phyloP scores from a whole-genome alignment of 331 rosid genomes.

The Erythrophleum ivorense region DNA sequence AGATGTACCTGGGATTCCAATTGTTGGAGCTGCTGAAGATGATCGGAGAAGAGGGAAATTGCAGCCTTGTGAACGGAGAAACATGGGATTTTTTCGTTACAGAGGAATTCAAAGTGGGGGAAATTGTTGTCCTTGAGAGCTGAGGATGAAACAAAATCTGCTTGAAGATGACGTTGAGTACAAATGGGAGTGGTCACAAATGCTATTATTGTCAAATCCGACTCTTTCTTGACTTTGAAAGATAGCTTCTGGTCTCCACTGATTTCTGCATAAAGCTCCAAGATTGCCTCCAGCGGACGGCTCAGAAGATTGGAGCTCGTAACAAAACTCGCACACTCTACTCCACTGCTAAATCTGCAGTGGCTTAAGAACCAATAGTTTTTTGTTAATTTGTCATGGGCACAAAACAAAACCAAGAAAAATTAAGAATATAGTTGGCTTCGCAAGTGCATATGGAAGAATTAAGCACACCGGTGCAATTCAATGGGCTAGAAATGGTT shows the following conservation, averaged over 20 bases:
- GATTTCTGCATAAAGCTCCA: background rate
- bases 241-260: background rate
- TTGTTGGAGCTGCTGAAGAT: slow-evolving; percentile 11
- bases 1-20: slow-evolving; percentile 44
- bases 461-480: background rate
- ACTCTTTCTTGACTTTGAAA: slow-evolving; percentile 6
- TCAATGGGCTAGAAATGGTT: background rate
- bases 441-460: background rate
- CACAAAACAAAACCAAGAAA: background rate
- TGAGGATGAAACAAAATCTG: slow-evolving; percentile 44
- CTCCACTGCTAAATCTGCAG: slow-evolving; percentile 59
- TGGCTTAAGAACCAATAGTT: background rate
- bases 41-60: slow-evolving; percentile 35
- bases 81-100: slow-evolving; percentile 7
- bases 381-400: background rate
- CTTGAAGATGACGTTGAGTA: background rate
- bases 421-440: background rate
- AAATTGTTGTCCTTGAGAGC: slow-evolving; percentile 30
- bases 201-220: slow-evolving; percentile 41
- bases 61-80: slow-evolving; percentile 50
- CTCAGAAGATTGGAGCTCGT: slow-evolving; percentile 43
- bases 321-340: slow-evolving; percentile 39
- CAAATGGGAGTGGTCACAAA: slow-evolving; percentile 38
- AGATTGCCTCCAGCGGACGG: slow-evolving; percentile 43
- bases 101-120: slow-evolving; percentile 51